Evolutionary conservation across 2,329 filamentous ascomycete species (phyloP), one percentile per base, ranked within the genome.

Genomic region (Scedosporium minutisporum): DNA sequence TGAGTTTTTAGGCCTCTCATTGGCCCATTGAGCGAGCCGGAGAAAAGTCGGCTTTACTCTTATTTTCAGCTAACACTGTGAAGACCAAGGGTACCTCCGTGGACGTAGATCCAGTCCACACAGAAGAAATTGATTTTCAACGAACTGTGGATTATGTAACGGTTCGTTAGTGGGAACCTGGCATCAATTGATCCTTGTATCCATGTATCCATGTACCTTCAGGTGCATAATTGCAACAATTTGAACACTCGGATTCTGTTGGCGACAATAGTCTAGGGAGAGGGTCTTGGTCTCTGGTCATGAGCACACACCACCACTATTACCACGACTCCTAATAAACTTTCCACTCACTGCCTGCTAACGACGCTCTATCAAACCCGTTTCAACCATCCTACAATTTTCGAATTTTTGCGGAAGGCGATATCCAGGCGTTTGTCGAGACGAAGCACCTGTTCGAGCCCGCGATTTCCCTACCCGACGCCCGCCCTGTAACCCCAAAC

Each of bases 231-330:
- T 59, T 59, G 38, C 27, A 42, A n/a, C 9, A 55, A 23, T 48
- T 21, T 21, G 33, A 38, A 48, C 18, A 21, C 51, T 27, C 51
- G 27, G 29, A 41, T 59, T 25, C 57, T 59, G 33, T 25, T 48
- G 48, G 38, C 38, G 53, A 62, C 51, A 62, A 62, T 53, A 58
- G 60, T 48, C 57, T 57, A 44, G 60, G 60, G 27, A 38, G 57
- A 58, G 57, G 57, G 57, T 58, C 57, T 38, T 38, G 16, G 33
- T 55, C 57, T 48, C 38, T 57, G 38, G 51, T 62, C 60, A 42
- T 46, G 48, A 62, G 60, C 60, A 62, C 60, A 62, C 60, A 62
- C 60, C 60, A 57, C 60, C 25, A 33, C 33, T 38, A 38, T 38
- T 42, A 57, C 46, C 41, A 44, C 27, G 38, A 57, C 51, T 38